These are phyloP conservation scores for Mucor sp. DNA, from an alignment of 371 early-diverging fungal genomes.

Conservation along the genomic window DNA sequence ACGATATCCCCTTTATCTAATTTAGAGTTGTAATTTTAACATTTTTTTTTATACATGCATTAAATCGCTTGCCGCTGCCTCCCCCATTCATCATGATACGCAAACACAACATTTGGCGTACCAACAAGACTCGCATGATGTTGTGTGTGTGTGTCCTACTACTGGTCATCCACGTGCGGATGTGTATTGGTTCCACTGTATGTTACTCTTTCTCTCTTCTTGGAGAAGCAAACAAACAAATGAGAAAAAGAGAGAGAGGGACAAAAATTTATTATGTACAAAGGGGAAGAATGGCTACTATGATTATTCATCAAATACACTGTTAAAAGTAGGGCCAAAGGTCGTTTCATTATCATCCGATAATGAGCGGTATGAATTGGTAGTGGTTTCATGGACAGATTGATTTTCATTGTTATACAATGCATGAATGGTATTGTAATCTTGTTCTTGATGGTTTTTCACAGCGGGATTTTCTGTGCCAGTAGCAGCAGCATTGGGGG, in stretches of 20 bases:
- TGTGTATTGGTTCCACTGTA: neutral
- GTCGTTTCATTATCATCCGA: conserved; percentile 12
- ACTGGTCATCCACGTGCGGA: neutral
- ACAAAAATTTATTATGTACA: neutral
- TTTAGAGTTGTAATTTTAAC: neutral
- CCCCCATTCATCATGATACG: too few relatives aligned
- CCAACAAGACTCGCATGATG: neutral
- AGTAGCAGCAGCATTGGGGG: neutral
- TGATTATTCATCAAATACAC: conserved; percentile 23
- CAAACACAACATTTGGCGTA: neutral
- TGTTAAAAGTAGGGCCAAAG: conserved; percentile 16
- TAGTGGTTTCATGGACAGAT: conserved; percentile 14
- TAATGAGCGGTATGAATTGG: conserved; percentile 6
- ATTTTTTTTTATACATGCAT: neutral
- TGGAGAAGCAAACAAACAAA: neutral
- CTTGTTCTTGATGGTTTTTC: neutral
- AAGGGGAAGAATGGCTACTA: too few relatives aligned
- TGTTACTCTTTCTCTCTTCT: neutral
- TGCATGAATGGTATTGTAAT: conserved; percentile 14
- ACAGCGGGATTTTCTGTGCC: neutral
- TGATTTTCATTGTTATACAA: conserved; percentile 25
- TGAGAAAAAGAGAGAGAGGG: neutral
- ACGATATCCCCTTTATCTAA: conserved; percentile 56
- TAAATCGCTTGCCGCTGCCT: too few relatives aligned
- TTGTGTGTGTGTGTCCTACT: neutral